Percentiles rank a stretch among this genome's conserved stretches.
Evolutionary conservation across 2,329 filamentous ascomycete species (phyloP).

Genomic region (Apiospora arundinis): DNA sequence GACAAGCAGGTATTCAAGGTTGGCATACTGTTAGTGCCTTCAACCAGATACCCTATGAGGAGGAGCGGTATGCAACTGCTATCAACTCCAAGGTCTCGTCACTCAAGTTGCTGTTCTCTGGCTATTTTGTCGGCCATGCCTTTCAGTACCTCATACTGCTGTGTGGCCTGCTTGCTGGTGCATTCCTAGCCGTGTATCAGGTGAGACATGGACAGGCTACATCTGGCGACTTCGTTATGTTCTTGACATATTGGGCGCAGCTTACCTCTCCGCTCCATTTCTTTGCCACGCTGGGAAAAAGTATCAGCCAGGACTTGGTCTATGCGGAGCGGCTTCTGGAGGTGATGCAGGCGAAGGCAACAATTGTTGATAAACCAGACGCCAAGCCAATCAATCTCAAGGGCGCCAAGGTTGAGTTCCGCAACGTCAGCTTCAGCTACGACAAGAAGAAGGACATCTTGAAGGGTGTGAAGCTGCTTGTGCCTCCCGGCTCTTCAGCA

Average conservation of each 20-base stretch:
- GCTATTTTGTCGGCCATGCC: slow-evolving; percentile 58
- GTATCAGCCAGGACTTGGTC: slow-evolving; percentile 62
- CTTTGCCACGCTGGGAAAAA: slow-evolving; percentile 65
- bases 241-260: slow-evolving; percentile 78
- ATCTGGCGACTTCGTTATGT: slow-evolving; percentile 72
- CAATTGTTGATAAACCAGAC: slow-evolving; percentile 57
- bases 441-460: slow-evolving; percentile 65
- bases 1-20: slow-evolving; percentile 61
- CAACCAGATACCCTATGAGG: slow-evolving; percentile 64
- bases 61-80: slow-evolving; percentile 58
- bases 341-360: slow-evolving; percentile 64
- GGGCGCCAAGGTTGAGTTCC: slow-evolving; percentile 61
- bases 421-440: slow-evolving; percentile 63
- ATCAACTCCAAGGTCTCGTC: slow-evolving; percentile 49
- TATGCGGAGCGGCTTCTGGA: slow-evolving; percentile 64
- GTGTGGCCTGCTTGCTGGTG: slow-evolving; percentile 70
- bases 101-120: slow-evolving; percentile 47
- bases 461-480: slow-evolving; percentile 58
- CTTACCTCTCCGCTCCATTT: slow-evolving; percentile 74
- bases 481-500: slow-evolving; percentile 59
- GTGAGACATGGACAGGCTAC: slow-evolving; percentile 66
- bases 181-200: slow-evolving; percentile 67
- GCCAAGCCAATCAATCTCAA: slow-evolving; percentile 57
- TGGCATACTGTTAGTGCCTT: slow-evolving; percentile 67
- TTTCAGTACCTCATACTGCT: slow-evolving; percentile 70